phyloP scores from a whole-genome alignment of 2,329 filamentous ascomycete genomes.

The Cercospora sp. region DNA sequence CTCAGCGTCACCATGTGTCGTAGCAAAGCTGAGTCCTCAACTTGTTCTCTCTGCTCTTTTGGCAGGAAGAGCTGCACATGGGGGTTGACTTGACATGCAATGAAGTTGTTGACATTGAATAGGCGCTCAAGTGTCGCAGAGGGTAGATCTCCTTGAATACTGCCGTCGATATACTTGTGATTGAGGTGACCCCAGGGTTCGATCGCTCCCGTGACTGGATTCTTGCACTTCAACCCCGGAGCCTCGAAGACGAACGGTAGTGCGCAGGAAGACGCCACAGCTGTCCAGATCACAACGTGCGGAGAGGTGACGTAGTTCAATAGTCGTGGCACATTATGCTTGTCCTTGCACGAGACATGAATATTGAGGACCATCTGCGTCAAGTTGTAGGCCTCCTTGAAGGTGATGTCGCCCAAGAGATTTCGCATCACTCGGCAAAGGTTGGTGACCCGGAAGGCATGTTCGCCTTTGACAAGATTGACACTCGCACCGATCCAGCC shows the following conservation, averaged over 20 bases:
- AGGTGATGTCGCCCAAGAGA: slow-evolving; percentile 84
- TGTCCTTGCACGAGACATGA: slow-evolving; percentile 81
- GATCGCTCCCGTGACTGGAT: slow-evolving; percentile 73
- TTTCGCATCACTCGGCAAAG: slow-evolving; percentile 77
- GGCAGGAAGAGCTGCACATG: slow-evolving; percentile 76
- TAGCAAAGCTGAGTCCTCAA: slow-evolving; percentile 48
- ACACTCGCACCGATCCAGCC: slow-evolving; percentile 24
- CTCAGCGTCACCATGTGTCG: slow-evolving; percentile 22
- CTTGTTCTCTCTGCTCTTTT: slow-evolving; percentile 59
- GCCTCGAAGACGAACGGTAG: slow-evolving; percentile 84
- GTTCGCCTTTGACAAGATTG: slow-evolving; percentile 26
- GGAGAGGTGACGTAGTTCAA: slow-evolving; percentile 93
- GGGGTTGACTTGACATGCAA: slow-evolving; percentile 94
- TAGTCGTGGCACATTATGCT: slow-evolving; percentile 82
- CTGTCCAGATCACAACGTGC: slow-evolving; percentile 94
- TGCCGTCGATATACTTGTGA: slow-evolving; percentile 89
- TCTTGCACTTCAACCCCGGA: slow-evolving; percentile 77
- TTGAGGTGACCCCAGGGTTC: slow-evolving; percentile 79
- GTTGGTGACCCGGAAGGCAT: slow-evolving; percentile 67
- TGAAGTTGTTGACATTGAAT: slow-evolving; percentile 98
- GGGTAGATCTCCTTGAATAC: slow-evolving; percentile 89
- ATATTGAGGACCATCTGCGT: slow-evolving; percentile 91
- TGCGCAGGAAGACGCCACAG: slow-evolving; percentile 92
- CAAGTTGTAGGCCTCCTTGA: slow-evolving; percentile 94
- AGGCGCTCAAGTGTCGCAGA: slow-evolving; percentile 88